Base-by-base conservation (phyloP, 1,139 yeast species). In the Kodamaea sp. region DNA sequence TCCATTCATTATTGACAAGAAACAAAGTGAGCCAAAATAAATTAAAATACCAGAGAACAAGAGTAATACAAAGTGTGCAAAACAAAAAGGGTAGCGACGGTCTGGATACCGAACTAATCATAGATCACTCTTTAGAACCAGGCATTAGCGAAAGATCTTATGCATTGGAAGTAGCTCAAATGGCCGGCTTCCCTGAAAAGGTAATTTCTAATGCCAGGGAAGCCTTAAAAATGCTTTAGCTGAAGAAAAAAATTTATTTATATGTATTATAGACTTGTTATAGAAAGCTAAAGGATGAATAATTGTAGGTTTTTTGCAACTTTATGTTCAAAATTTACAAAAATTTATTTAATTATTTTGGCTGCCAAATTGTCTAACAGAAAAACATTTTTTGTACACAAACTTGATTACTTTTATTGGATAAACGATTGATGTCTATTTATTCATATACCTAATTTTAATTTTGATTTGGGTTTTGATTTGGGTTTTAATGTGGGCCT, bases 111-210 rank as follows among this genome's bases (percentile, higher is more conserved):
- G 46, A 48, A 32, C 55, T 77, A 10, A 48, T 63, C 2, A 83
- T 87, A 45, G 79, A 84, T 50, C 92, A 88, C 59, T 64, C 68
- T 33, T 63, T 92, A 27, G 69, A 66, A 31, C 75, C 75, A 2
- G 98, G 98, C 0, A 77, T 92, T 6, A 79, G 92, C 48, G 73
- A 70, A 7, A 73, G 82, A 41, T 86, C 96, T 0, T 87, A 84
- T 59, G 97, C 97, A 0, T 62, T 89, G n/a, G 80, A 79, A 42
- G 88, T 89, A 7, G 97, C 97, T 0, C 71, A 74, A 47, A 62
- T 79, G 53, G 96, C 97, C 0, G 96, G 96, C 0, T 85, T 88
- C 47, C 97, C 97, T 0, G 42, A 50, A 2, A 54, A 62, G 2
- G 90, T 90, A 0, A 50, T 89, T 9, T 46, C 62, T 2, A 62